phyloP scores from a whole-genome alignment of 2,329 filamentous ascomycete genomes.

The Chrysoporthe cubensis region DNA sequence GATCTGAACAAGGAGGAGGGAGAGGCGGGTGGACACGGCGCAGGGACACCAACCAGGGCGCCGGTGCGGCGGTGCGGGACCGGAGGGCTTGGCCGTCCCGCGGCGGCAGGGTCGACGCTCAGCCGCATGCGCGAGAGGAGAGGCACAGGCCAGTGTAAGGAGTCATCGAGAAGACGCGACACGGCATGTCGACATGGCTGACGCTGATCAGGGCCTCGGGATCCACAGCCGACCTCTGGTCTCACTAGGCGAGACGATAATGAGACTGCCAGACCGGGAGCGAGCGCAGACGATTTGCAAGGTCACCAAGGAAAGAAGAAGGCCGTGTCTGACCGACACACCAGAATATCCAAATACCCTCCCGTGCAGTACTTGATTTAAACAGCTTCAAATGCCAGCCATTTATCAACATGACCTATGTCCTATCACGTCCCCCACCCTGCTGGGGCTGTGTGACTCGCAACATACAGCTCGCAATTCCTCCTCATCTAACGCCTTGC shows the following conservation, averaged over 20 bases:
- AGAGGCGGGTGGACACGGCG: neutral
- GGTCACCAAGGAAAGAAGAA: neutral
- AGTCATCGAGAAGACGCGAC: neutral
- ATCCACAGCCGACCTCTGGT: neutral
- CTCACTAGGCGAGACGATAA: neutral
- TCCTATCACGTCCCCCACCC: constrained; percentile 3
- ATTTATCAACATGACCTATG: constrained; percentile 21
- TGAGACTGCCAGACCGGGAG: neutral
- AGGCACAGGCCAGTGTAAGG: constrained; percentile 11
- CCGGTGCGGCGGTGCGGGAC: neutral
- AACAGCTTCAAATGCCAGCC: constrained; percentile 2
- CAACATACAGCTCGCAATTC: constrained; percentile 13
- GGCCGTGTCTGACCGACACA: neutral
- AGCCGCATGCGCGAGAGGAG: neutral
- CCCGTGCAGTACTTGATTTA: constrained; percentile 15
- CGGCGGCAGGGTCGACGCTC: neutral
- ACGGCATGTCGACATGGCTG: constrained; percentile 10
- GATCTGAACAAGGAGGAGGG: neutral
- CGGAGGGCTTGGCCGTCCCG: neutral
- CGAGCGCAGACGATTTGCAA: neutral
- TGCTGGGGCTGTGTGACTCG: neutral
- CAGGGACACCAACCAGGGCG: neutral
- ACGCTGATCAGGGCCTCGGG: constrained; percentile 9
- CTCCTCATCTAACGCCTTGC: constrained; percentile 22
- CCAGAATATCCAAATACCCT: neutral